Evolutionary conservation across 257 asterid genomes (phyloP).

Genomic region (Primulina huaijiensis): DNA sequence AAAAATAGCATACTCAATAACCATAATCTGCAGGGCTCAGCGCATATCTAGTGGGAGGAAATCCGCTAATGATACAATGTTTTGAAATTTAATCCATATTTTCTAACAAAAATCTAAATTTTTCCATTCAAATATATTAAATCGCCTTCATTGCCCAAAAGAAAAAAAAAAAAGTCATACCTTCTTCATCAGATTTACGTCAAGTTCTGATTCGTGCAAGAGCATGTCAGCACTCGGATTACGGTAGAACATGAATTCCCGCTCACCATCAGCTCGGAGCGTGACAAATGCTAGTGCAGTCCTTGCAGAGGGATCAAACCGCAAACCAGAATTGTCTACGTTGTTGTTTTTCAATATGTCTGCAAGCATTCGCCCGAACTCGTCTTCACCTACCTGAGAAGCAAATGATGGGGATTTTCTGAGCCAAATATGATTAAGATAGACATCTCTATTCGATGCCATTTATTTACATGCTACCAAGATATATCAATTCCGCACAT

Average conservation of each 20-base stretch:
- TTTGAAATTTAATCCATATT: too few relatives aligned
- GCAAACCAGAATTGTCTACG: slow-evolving; percentile 74
- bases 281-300: slow-evolving; percentile 90
- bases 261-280: slow-evolving; percentile 83
- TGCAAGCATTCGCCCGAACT: slow-evolving; percentile 81
- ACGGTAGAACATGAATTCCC: slow-evolving; percentile 90
- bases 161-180: slow-evolving; percentile 29
- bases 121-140: too few relatives aligned
- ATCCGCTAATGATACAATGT: too few relatives aligned
- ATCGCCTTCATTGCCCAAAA: too few relatives aligned
- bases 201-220: slow-evolving; percentile 69
- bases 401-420: slow-evolving; percentile 19
- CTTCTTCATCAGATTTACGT: slow-evolving; percentile 64
- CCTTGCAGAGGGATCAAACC: slow-evolving; percentile 73
- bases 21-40: neutral
- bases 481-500: too few relatives aligned
- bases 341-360: slow-evolving; percentile 69
- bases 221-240: slow-evolving; percentile 96
- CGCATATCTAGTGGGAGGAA: too few relatives aligned
- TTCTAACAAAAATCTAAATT: too few relatives aligned
- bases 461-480: neutral
- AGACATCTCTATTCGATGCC: neutral
- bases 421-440: slow-evolving; percentile 8
- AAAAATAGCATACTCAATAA: slow-evolving; percentile 7
- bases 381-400: slow-evolving; percentile 85